Percentiles rank a stretch among this genome's conserved stretches.
These are phyloP conservation scores for Lachnellula suecica DNA, from an alignment of 2,329 filamentous ascomycete species.

Conservation along the genomic window DNA sequence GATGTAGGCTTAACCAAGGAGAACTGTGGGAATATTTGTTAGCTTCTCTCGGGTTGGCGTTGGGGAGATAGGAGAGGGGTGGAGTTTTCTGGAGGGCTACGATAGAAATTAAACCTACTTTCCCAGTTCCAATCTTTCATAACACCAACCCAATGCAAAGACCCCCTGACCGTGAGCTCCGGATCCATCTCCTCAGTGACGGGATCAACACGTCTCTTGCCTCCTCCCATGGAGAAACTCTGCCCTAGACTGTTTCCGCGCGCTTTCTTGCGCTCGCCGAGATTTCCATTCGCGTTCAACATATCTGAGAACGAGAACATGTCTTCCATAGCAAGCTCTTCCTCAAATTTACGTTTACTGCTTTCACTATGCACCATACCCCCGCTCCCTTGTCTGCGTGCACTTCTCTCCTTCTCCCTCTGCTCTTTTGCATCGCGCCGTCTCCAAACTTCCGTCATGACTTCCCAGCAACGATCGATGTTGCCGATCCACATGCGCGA, in stretches of 20 bases:
- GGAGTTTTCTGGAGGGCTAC: conserved; percentile 21
- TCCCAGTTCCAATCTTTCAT: conserved; percentile 76
- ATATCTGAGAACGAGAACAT: conserved; percentile 30
- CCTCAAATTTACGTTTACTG: conserved; percentile 30
- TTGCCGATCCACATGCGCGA: conserved; percentile 65
- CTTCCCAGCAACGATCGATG: conserved; percentile 63
- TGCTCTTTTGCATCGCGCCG: conserved; percentile 42
- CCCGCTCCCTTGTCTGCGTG: conserved; percentile 9
- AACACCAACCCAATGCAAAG: conserved; percentile 67
- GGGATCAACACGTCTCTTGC: conserved; percentile 26
- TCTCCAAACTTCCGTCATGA: conserved; percentile 66
- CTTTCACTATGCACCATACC: conserved; percentile 27
- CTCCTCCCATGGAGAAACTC: neutral
- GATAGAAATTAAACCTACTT: conserved; percentile 45
- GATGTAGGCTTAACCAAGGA: neutral
- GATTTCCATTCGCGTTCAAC: conserved; percentile 22
- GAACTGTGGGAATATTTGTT: neutral
- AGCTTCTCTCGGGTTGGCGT: neutral
- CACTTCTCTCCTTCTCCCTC: conserved; percentile 20
- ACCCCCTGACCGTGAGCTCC: conserved; percentile 64
- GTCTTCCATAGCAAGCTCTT: conserved; percentile 27
- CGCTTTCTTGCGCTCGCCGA: conserved; percentile 22
- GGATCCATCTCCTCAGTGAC: conserved; percentile 47
- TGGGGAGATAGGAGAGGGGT: neutral
- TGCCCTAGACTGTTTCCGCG: conserved; percentile 17